Evolutionary conservation across 148 eudicot genomes (phyloP), one percentile per base, ranked within the genome.

Genomic region (Chenopodium suecicum): DNA sequence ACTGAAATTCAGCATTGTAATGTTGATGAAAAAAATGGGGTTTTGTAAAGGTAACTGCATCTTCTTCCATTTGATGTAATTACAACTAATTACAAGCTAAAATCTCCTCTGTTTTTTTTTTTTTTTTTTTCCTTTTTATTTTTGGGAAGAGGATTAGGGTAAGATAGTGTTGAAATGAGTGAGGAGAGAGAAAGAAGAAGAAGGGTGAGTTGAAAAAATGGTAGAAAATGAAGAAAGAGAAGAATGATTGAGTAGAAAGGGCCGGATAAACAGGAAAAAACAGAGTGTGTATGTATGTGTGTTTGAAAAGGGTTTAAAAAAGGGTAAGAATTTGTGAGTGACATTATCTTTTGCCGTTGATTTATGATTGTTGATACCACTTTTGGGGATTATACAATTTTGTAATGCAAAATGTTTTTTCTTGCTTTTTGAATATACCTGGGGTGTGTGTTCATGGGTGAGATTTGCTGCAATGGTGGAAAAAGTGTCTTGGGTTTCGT

Each of bases 1-100:
- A 70, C 63, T 82, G 89, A 75, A 83, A 32, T 14, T 46, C 60
- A 63, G 68, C 56, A 65, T 81, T 77, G 67, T 79, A 48, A 22
- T 78, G 68, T 52, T 77, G 78, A 10, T 60, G 50, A 71, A 27
- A 8, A 13, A 75, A 65, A 72, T 37, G 81, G 31, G 81, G 37
- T 52, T 54, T 83, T 54, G 25, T 52, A 67, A 78, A 73, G 9
- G 0, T 19, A 23, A 4, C 34, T 73, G 78, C 34, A 73, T 78
- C 27, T 52, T 89, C 85, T 76, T 78, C 91, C 91, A 89, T 89
- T 82, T 62, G 1, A 62, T 62, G 27, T 22, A 62, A 70, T 79
- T 81, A 22, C 12, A 52, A 8, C 0, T 22, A 66, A 5, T 66
- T 67, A 32, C 68, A 62, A n/a, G 62, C 12, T 72, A 31, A 54